Evolutionary conservation across 2,329 filamentous ascomycete genomes (phyloP).

Genomic region (Sporothrix brasiliensis): DNA sequence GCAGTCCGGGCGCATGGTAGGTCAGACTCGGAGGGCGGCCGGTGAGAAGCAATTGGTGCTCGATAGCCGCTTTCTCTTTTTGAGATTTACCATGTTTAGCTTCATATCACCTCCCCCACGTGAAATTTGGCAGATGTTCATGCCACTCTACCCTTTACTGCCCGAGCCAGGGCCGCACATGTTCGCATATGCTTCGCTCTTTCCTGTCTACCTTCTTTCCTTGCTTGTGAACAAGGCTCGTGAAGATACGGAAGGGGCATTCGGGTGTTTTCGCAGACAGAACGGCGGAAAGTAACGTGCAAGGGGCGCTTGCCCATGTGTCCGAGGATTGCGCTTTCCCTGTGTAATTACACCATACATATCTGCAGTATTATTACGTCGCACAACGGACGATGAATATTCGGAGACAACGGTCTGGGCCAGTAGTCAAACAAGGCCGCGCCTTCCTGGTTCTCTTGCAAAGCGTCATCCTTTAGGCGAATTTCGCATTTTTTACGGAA

Average conservation of each 20-base stretch:
- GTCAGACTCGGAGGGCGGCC: not conserved
- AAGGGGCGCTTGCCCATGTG: constrained; percentile 24
- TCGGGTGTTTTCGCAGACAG: constrained; percentile 6
- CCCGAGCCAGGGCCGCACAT: not conserved
- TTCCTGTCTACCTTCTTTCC: not conserved
- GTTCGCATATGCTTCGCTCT: not conserved
- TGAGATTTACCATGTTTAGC: not conserved
- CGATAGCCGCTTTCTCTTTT: not conserved
- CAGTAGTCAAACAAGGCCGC: not conserved
- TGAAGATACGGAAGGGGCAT: constrained; percentile 13
- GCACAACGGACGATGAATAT: constrained; percentile 6
- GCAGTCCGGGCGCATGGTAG: not conserved
- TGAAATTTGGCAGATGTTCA: constrained; percentile 9
- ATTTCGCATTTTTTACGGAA: constrained; percentile 26
- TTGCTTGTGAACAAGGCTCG: constrained; percentile 25
- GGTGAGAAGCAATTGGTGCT: constrained; percentile 4
- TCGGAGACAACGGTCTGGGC: not conserved
- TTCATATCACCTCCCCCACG: constrained; percentile 19
- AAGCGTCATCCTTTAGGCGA: constrained; percentile 1
- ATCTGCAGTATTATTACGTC: not conserved
- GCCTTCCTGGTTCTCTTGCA: constrained; percentile 1
- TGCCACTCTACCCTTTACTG: not conserved
- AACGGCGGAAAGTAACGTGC: constrained; percentile 23
- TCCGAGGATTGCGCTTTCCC: constrained; percentile 24
- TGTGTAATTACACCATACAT: not conserved